These are phyloP conservation scores for Cucurbita ficifolia DNA, from an alignment of 306 rosid species.

Conservation along the genomic window DNA sequence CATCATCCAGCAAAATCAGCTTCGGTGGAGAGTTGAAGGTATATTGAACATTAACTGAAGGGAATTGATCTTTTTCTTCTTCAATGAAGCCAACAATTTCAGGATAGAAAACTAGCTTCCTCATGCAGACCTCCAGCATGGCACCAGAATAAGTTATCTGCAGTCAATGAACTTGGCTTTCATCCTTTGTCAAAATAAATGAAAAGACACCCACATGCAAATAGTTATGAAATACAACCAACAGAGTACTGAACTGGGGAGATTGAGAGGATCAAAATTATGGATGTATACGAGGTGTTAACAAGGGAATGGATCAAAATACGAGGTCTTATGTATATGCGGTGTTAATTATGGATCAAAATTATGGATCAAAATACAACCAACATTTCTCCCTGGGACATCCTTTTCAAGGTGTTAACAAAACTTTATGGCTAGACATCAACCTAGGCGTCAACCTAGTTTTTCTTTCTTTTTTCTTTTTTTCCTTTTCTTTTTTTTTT, in stretches of 20 bases:
- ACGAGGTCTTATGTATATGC: no score
- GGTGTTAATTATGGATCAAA: no score
- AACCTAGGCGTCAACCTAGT: not conserved
- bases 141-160: constrained; percentile 81
- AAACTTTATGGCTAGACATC: not conserved
- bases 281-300: not conserved
- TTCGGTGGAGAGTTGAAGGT: constrained; percentile 83
- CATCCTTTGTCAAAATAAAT: not conserved
- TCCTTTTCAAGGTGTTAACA: not conserved
- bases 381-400: not conserved
- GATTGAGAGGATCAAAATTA: not conserved
- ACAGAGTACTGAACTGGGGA: not conserved
- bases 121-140: constrained; percentile 82
- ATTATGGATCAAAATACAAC: no score
- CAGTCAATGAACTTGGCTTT: constrained; percentile 1
- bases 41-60: constrained; percentile 64
- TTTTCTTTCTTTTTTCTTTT: no score
- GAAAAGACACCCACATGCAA: not conserved
- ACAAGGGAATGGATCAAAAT: no score
- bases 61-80: constrained; percentile 66
- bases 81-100: constrained; percentile 86
- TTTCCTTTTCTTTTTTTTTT: no score
- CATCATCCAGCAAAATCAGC: constrained; percentile 70
- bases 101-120: constrained; percentile 90
- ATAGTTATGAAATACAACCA: constrained; percentile 3